Evolutionary conservation across 2,329 filamentous ascomycete species (phyloP).

Genomic region (Aspergillus jensenii): DNA sequence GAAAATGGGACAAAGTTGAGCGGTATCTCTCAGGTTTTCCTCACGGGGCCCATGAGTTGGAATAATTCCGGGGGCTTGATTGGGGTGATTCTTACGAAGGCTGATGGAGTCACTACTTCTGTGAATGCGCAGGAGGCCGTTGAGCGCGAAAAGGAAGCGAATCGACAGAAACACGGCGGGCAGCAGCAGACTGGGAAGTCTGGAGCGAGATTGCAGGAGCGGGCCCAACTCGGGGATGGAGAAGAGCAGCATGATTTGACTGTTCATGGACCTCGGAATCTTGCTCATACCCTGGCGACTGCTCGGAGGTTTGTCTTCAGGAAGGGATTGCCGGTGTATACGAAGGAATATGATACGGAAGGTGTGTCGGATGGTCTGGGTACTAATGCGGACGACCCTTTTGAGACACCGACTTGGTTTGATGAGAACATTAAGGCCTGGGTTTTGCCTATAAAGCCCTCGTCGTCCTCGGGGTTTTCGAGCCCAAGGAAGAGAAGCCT

Average conservation of each 20-base stretch:
- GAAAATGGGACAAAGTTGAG: conserved; percentile 66
- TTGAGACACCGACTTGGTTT: conserved; percentile 64
- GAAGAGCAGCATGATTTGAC: conserved; percentile 46
- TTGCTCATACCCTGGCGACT: conserved; percentile 78
- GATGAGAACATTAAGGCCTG: conserved; percentile 81
- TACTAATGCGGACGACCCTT: conserved; percentile 22
- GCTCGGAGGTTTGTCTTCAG: conserved; percentile 83
- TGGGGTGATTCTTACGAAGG: conserved; percentile 80
- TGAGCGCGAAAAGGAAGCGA: conserved; percentile 38
- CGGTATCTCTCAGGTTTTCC: conserved; percentile 74
- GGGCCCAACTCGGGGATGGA: conserved; percentile 18
- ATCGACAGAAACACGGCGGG: background rate
- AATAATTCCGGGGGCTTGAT: conserved; percentile 75
- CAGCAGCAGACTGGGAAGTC: no score
- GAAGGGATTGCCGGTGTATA: conserved; percentile 71
- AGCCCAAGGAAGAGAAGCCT: conserved; percentile 49
- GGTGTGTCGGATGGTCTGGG: conserved; percentile 24
- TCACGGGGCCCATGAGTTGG: conserved; percentile 79
- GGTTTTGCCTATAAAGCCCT: conserved; percentile 64
- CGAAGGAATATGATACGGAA: conserved; percentile 63
- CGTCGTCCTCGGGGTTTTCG: conserved; percentile 17
- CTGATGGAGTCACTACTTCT: conserved; percentile 60
- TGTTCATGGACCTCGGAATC: conserved; percentile 79
- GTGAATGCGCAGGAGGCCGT: conserved; percentile 47
- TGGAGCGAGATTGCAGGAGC: no score